Base-by-base conservation (phyloP, 176 grass and related monocot genomes). In the Aechmea fasciata region DNA sequence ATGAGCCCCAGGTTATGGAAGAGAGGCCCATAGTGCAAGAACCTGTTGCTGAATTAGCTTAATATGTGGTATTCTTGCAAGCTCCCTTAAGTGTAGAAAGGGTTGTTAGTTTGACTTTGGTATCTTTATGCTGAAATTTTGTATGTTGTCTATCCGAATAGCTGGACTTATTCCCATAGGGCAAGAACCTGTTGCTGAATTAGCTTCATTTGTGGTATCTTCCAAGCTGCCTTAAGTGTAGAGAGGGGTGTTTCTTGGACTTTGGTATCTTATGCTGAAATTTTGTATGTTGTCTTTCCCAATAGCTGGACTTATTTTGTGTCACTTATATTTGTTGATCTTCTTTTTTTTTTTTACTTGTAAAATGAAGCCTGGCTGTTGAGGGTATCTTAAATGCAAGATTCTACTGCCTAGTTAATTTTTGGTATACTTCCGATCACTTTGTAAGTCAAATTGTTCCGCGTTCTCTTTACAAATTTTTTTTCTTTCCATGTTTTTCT, bases 1-100 rank as follows among this genome's bases (percentile, higher is more conserved):
- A 84, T 47, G 85, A 80, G 9, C 69, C 64, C 26, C 71, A 33
- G 15, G 24, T 74, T 22, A 28, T n/a, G 20, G 73, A 33, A 11
- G 79, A 86, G 75, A 62, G 24, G 18, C 14, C 65, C 6, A 11
- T 73, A 47, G 50, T 73, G 50, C 48, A 10, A 63, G 51, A 29
- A 47, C 77, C 15, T 10, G 57, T 23, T 13, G 11, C 18, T 12
- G 20, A 8, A 33, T 57, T 70, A 25, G 25, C 3, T 23, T 65
- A 77, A 48, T 65, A 73, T 22, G 55, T 9, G 13, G 68, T 68
- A 17, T 11, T 41, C 33, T 41, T 17, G 50, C 55, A 25, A 49
- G 33, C 51, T 22, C 67, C 48, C 20, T 61, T 33, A 59, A 20
- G 33, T 15, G 15, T 9, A 61, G 13, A 19, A 4, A 61, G 20